Conservation (phyloP, 108 stramenopile species). For the Craspedostauros australis region DNA sequence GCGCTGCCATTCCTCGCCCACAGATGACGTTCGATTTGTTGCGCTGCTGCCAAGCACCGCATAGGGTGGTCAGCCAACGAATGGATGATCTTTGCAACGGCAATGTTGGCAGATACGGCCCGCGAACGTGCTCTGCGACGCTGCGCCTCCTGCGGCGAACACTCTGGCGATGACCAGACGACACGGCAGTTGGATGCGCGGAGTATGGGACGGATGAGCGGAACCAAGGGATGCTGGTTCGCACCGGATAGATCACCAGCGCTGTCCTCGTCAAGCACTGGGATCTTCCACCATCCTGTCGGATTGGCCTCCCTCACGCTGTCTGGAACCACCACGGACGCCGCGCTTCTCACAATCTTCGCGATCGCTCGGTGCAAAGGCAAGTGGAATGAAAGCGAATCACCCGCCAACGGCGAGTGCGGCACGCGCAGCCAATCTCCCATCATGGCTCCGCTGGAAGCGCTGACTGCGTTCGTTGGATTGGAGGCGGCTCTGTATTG, state of each 20-base stretch:
- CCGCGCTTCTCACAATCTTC: conserved; percentile 62
- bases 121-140: conserved; percentile 58
- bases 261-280: conserved; percentile 58
- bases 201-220: conserved; percentile 60
- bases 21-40: conserved; percentile 82
- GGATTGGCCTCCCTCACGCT: conserved; percentile 41
- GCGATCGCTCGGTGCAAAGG: conserved; percentile 82
- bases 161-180: conserved; percentile 84
- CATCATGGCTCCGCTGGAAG: conserved; percentile 62
- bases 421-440: conserved; percentile 86
- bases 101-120: conserved; percentile 65
- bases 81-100: conserved; percentile 83
- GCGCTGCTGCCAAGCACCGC: conserved; percentile 76
- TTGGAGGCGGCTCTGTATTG: conserved; percentile 5
- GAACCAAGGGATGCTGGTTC: conserved; percentile 55
- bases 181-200: conserved; percentile 80
- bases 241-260: conserved; percentile 5
- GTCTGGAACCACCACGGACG: conserved; percentile 60
- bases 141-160: conserved; percentile 67
- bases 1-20: conserved; percentile 85
- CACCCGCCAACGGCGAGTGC: conserved; percentile 79
- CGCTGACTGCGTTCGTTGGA: not conserved
- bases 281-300: conserved; percentile 77
- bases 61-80: conserved; percentile 83
- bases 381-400: conserved; percentile 82